Conservation (phyloP, 345 rosid species). For the Pistacia vera region DNA sequence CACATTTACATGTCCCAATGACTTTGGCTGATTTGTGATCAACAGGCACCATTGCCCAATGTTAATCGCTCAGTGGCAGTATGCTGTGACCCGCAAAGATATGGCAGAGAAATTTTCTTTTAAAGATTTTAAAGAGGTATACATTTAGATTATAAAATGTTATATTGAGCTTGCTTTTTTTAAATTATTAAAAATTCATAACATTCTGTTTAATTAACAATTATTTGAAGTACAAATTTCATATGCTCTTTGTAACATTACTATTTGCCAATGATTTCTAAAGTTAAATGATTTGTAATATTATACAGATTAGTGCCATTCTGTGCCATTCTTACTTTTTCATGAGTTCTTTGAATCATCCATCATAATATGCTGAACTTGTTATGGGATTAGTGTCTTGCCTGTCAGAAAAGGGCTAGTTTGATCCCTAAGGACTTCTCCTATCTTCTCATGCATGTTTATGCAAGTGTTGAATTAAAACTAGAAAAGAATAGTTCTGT, state of each 20-base stretch:
- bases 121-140: conserved; percentile 73
- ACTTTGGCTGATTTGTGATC: conserved; percentile 24
- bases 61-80: conserved; percentile 87
- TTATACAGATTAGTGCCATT: too few relatives aligned
- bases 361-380: neutral
- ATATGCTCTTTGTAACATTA: neutral
- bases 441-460: neutral
- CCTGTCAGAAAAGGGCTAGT: too few relatives aligned
- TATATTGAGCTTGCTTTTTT: conserved; percentile 1
- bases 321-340: neutral
- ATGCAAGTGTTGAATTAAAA: neutral
- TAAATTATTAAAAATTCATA: neutral
- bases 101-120: conserved; percentile 60
- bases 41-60: conserved; percentile 80
- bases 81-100: conserved; percentile 87
- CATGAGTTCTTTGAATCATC: neutral
- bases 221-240: neutral
- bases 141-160: neutral
- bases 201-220: neutral
- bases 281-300: too few relatives aligned
- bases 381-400: neutral
- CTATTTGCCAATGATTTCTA: too few relatives aligned
- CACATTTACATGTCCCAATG: neutral
- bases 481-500: neutral
- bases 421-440: neutral